Evolutionary conservation across 2,329 filamentous ascomycete genomes (phyloP).

Genomic region (Sclerotinia sclerotiorum): DNA sequence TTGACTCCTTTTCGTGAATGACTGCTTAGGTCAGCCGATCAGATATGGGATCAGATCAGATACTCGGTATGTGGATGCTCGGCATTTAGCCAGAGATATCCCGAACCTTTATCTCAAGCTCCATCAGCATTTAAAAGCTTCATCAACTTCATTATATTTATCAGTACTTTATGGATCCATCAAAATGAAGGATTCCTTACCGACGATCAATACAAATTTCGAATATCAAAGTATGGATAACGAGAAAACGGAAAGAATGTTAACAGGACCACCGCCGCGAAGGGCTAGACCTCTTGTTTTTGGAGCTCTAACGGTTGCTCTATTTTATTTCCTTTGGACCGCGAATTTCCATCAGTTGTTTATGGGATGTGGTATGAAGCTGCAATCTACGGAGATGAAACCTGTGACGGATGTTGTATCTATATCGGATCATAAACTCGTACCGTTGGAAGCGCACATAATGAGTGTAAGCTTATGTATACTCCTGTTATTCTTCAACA

Average conservation of each 20-base stretch:
- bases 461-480: constrained; percentile 58
- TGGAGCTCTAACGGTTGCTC: constrained; percentile 30
- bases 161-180: constrained; percentile 21
- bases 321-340: constrained; percentile 34
- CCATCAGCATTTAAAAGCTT: neutral
- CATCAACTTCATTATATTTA: neutral
- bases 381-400: neutral
- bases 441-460: constrained; percentile 89
- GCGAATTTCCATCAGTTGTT: constrained; percentile 16
- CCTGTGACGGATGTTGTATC: neutral
- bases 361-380: constrained; percentile 12
- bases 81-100: neutral
- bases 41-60: constrained; percentile 3
- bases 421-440: constrained; percentile 41
- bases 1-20: neutral
- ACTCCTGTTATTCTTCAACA: neutral
- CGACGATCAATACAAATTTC: constrained; percentile 22
- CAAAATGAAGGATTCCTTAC: constrained; percentile 27
- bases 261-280: constrained; percentile 27
- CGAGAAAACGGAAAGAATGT: constrained; percentile 29
- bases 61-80: too few relatives aligned
- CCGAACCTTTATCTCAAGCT: constrained; percentile 3
- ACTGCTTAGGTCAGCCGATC: constrained; percentile 11
- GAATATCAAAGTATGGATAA: constrained; percentile 27
- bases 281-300: constrained; percentile 29